phyloP scores from a whole-genome alignment of 2,329 filamentous ascomycete genomes.

The Zymoseptoria brevis region DNA sequence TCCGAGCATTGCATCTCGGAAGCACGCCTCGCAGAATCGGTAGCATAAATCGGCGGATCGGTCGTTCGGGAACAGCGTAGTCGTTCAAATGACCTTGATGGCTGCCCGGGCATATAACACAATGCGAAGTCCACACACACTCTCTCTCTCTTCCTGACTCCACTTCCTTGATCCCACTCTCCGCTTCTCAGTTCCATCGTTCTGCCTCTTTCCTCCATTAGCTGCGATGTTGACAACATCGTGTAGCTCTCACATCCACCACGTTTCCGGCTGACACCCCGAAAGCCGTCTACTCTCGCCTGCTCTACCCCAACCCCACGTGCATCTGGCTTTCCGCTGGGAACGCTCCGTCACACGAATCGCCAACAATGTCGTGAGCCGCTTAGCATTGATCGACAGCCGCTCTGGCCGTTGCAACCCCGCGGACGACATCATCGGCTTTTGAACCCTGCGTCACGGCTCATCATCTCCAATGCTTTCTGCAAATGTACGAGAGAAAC shows the following conservation, averaged over 20 bases:
- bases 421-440: neutral
- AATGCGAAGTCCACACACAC: neutral
- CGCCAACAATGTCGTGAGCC: no score
- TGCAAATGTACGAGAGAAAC: neutral
- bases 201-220: no score
- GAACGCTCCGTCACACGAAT: no score
- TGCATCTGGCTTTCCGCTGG: no score
- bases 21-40: neutral
- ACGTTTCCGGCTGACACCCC: no score
- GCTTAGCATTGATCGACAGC: neutral
- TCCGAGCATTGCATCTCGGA: neutral
- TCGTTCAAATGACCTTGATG: neutral
- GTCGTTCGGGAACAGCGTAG: neutral
- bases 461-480: neutral
- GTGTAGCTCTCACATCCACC: no score
- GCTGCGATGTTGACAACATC: no score
- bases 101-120: neutral
- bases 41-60: neutral
- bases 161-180: neutral
- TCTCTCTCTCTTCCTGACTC: neutral
- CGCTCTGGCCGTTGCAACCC: no score
- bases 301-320: no score
- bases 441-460: neutral
- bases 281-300: no score
- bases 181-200: neutral